These are phyloP conservation scores for Phytophthora macrochlamydospora DNA, from an alignment of 352 stramenopile genomes.

Conservation along the genomic window DNA sequence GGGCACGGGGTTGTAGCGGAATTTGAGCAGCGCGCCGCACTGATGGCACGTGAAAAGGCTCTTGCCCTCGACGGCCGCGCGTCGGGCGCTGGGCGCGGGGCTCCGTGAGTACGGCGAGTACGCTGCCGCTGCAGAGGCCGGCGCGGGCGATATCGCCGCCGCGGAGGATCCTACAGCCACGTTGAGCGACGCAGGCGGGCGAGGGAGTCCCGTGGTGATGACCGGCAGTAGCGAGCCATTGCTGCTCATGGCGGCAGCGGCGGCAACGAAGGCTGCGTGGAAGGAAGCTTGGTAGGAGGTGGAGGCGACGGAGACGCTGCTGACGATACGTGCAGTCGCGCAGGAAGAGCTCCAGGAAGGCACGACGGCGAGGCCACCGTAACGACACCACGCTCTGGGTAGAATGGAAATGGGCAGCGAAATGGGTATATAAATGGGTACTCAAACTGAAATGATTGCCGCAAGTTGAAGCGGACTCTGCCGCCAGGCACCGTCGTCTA, in stretches of 20 bases:
- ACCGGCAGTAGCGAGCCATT: constrained; percentile 29
- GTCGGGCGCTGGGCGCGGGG: constrained; percentile 20
- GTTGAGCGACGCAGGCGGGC: constrained; percentile 23
- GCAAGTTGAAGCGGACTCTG: no score
- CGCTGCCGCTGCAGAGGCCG: constrained; percentile 24
- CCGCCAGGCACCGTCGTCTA: no score
- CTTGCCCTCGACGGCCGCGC: constrained; percentile 71
- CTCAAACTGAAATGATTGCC: no score
- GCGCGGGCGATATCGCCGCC: constrained; percentile 14
- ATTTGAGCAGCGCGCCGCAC: constrained; percentile 76
- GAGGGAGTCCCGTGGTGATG: constrained; percentile 31
- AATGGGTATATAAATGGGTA: no score
- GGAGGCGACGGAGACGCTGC: not conserved
- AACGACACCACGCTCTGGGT: constrained; percentile 3
- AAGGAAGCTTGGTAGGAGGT: not conserved
- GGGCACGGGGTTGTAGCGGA: constrained; percentile 57
- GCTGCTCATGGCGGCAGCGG: constrained; percentile 21
- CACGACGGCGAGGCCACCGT: not conserved
- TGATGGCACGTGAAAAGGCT: constrained; percentile 79
- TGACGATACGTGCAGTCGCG: not conserved
- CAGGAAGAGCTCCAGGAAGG: not conserved
- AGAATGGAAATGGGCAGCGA: constrained; percentile 3
- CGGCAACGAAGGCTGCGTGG: not conserved
- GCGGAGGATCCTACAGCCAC: constrained; percentile 2
- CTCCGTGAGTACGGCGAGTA: constrained; percentile 37